These are phyloP conservation scores for Nicotiana obtusifolia DNA, from an alignment of 257 asterid species.

Conservation along the genomic window DNA sequence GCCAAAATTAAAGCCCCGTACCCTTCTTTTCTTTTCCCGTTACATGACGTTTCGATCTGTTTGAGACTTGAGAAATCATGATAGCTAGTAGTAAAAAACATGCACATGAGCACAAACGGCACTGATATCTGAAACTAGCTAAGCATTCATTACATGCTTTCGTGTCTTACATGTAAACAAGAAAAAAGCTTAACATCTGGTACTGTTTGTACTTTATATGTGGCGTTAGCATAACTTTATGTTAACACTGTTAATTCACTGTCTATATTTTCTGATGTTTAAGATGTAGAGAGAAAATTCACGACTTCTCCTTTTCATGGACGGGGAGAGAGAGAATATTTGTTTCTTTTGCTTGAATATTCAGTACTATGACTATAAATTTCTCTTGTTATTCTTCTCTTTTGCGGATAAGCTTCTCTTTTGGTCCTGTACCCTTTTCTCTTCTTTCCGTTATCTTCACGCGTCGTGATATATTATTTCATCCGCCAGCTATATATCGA, in stretches of 20 bases:
- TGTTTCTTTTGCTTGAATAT: neutral
- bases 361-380: neutral
- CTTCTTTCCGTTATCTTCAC: no score
- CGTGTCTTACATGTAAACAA: neutral
- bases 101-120: neutral
- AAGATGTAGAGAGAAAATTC: neutral
- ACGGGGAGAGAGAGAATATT: conserved; percentile 1
- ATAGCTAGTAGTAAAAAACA: neutral
- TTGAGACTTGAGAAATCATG: neutral
- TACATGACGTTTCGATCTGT: neutral
- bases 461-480: no score
- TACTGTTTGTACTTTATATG: neutral
- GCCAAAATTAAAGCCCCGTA: neutral
- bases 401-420: neutral
- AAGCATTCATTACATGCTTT: neutral
- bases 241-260: neutral
- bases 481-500: no score
- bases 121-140: neutral
- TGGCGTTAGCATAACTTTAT: neutral
- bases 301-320: conserved; percentile 1
- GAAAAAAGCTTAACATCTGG: neutral
- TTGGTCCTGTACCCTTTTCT: no score
- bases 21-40: neutral
- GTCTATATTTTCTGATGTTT: neutral
- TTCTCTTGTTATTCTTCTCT: neutral